Conservation (phyloP, 2,329 filamentous ascomycete genomes). For the Coniochaeta ligniaria region DNA sequence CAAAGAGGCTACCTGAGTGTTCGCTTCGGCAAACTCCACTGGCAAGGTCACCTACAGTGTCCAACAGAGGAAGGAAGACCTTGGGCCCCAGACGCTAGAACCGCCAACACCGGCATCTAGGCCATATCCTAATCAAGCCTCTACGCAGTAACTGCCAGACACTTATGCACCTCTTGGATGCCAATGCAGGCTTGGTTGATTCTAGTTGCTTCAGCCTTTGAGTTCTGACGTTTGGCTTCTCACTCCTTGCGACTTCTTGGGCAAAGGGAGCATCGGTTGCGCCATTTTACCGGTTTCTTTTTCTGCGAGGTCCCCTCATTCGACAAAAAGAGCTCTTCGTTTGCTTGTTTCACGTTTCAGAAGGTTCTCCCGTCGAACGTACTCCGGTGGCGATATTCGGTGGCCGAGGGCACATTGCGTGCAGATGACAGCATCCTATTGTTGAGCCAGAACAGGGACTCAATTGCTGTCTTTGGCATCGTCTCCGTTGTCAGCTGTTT, state of each 20-base stretch:
- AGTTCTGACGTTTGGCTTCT: background rate
- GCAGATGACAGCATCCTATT: background rate
- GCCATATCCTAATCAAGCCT: background rate
- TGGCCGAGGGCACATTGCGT: background rate
- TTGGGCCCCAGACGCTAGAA: background rate
- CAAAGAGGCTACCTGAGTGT: background rate
- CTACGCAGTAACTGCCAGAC: background rate
- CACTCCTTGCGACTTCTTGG: background rate
- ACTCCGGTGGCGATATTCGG: background rate
- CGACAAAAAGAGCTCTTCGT: background rate
- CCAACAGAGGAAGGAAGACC: background rate
- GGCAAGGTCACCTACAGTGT: background rate
- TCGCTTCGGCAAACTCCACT: background rate
- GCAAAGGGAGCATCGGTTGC: background rate
- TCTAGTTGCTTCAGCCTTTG: background rate
- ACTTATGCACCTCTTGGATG: background rate
- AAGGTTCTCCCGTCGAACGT: background rate
- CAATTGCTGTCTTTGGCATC: background rate
- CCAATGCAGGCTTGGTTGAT: background rate
- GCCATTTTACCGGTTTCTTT: background rate
- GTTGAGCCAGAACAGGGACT: background rate
- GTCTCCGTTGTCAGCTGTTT: background rate
- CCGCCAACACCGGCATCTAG: background rate
- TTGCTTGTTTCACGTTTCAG: background rate
- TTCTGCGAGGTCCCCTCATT: background rate